Evolutionary conservation across 352 stramenopile species (phyloP).

Genomic region (Aphanomyces stellatus): DNA sequence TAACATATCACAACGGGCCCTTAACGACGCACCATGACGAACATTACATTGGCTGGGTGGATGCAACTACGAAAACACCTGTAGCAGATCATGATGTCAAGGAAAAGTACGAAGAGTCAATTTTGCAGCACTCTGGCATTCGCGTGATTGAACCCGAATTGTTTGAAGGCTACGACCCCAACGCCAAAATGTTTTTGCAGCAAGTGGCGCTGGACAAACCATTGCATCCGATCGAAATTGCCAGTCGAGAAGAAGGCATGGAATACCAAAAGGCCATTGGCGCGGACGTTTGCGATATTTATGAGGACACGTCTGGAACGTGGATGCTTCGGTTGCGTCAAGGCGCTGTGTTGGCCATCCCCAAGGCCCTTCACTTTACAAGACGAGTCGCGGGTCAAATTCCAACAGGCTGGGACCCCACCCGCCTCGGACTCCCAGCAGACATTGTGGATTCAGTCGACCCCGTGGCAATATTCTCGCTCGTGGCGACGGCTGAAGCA

Average conservation of each 20-base stretch:
- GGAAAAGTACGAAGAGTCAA: conserved; percentile 60
- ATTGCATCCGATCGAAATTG: conserved; percentile 74
- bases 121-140: conserved; percentile 68
- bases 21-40: not conserved
- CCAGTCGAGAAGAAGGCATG: conserved; percentile 66
- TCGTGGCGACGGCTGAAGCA: conserved; percentile 66
- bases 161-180: conserved; percentile 82
- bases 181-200: conserved; percentile 79
- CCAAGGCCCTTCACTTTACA: conserved; percentile 62
- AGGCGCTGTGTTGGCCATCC: conserved; percentile 72
- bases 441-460: conserved; percentile 74
- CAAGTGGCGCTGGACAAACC: conserved; percentile 81
- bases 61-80: conserved; percentile 65
- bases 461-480: conserved; percentile 58
- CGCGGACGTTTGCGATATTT: conserved; percentile 73
- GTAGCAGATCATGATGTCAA: conserved; percentile 70
- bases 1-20: conserved; percentile 55
- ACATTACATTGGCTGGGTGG: conserved; percentile 42
- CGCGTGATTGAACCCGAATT: conserved; percentile 77
- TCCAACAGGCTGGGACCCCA: conserved; percentile 73
- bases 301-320: conserved; percentile 43
- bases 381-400: conserved; percentile 83
- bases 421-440: conserved; percentile 64
- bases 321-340: conserved; percentile 80
- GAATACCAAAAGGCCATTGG: conserved; percentile 67